Conservation (phyloP, 257 asterid genomes). For the Nicotiana tabacum region DNA sequence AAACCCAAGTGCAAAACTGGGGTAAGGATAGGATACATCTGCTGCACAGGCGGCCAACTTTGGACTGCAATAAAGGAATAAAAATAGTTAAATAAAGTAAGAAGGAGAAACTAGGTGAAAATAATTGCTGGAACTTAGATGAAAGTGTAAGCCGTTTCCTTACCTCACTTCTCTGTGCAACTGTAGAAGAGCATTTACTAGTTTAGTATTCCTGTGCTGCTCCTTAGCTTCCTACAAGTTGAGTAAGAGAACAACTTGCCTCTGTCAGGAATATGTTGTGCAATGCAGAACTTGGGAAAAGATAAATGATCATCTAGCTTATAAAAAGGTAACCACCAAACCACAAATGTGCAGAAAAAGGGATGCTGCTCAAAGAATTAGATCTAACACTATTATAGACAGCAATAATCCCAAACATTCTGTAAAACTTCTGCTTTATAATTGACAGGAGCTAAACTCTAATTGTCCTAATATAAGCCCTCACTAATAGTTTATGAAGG, state of each 20-base stretch:
- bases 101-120: background rate
- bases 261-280: background rate
- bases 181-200: slow-evolving; percentile 72
- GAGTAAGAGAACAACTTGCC: slow-evolving; percentile 17
- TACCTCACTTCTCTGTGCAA: slow-evolving; percentile 93
- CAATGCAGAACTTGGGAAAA: slow-evolving; percentile 5
- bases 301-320: background rate
- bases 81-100: slow-evolving; percentile 6
- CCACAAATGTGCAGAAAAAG: background rate
- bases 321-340: background rate
- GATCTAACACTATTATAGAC: background rate
- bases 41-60: slow-evolving; percentile 84
- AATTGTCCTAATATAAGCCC: background rate
- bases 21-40: slow-evolving; percentile 59
- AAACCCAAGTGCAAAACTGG: slow-evolving; percentile 68
- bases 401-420: background rate
- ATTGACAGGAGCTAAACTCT: background rate
- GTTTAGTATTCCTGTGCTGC: slow-evolving; percentile 93
- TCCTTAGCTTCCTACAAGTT: slow-evolving; percentile 66
- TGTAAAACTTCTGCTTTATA: background rate
- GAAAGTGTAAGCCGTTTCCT: slow-evolving; percentile 9
- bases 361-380: background rate
- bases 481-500: background rate
- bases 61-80: slow-evolving; percentile 61
- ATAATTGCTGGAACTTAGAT: background rate